phyloP scores from a whole-genome alignment of 768 basidiomycete genomes.

The Candolleomyces eurysporus region DNA sequence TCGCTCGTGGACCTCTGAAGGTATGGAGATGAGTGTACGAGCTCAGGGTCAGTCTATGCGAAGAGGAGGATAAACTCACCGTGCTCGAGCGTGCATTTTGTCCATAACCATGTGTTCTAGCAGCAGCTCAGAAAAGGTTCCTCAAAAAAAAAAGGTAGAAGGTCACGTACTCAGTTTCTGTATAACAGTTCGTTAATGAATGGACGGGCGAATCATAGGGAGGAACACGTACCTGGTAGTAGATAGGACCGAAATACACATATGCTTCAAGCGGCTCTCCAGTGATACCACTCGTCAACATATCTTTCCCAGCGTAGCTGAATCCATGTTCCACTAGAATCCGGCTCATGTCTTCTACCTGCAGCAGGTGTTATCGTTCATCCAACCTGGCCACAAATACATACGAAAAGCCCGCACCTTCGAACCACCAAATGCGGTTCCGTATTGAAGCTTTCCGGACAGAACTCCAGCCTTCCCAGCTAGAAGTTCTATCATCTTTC shows the following conservation, averaged over 20 bases:
- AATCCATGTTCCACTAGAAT: conserved; percentile 95
- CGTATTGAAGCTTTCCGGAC: conserved; percentile 85
- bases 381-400: conserved; percentile 5
- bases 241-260: conserved; percentile 98
- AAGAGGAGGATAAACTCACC: conserved; percentile 46
- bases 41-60: not conserved
- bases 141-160: not conserved
- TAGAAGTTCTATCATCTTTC: conserved; percentile 98
- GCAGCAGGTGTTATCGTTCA: conserved; percentile 6
- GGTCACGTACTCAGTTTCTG: conserved; percentile 87
- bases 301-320: conserved; percentile 98
- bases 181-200: conserved; percentile 14
- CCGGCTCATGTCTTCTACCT: conserved; percentile 98
- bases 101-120: conserved; percentile 99
- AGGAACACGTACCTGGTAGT: conserved; percentile 73
- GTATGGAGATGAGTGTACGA: not conserved
- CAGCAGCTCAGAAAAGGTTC: not conserved
- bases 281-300: conserved; percentile 97
- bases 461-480: conserved; percentile 98
- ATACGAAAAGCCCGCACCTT: conserved; percentile 53
- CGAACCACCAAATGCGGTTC: conserved; percentile 96
- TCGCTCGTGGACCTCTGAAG: conserved; percentile 88
- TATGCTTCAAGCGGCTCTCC: conserved; percentile 96
- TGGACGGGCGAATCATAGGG: not conserved
- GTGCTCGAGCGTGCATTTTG: conserved; percentile 99